phyloP scores from a whole-genome alignment of 257 asterid genomes.

The Primulina huaijiensis region DNA sequence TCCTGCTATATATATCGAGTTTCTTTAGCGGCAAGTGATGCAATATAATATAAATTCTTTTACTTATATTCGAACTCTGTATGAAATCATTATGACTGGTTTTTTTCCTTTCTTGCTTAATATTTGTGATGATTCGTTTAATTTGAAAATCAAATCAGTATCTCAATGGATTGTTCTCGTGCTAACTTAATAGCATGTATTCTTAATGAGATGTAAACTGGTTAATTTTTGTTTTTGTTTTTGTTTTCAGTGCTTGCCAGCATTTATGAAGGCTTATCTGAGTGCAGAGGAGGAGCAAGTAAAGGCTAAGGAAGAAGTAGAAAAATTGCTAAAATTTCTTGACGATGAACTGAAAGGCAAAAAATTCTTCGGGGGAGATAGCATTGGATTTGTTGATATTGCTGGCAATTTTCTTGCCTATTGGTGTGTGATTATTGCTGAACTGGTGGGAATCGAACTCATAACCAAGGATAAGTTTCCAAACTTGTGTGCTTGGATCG shows the following conservation, averaged over 20 bases:
- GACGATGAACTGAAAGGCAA: constrained; percentile 40
- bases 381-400: background rate
- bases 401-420: too few relatives aligned
- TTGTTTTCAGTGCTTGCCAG: constrained; percentile 22
- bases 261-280: constrained; percentile 26
- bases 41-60: too few relatives aligned
- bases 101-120: too few relatives aligned
- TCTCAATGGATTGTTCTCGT: too few relatives aligned
- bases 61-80: too few relatives aligned
- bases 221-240: background rate
- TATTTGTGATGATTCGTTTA: too few relatives aligned
- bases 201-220: constrained; percentile 8
- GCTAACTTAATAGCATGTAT: too few relatives aligned
- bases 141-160: too few relatives aligned
- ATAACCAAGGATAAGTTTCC: constrained; percentile 24
- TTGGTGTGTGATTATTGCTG: too few relatives aligned
- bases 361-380: constrained; percentile 45
- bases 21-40: too few relatives aligned
- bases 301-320: constrained; percentile 35
- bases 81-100: too few relatives aligned
- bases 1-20: background rate
- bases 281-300: constrained; percentile 30
- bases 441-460: constrained; percentile 22
- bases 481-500: too few relatives aligned
- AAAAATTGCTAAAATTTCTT: constrained; percentile 23